Conservation (phyloP, 225 moss, liverwort and hornwort genomes). For the Physcomitrium patens region DNA sequence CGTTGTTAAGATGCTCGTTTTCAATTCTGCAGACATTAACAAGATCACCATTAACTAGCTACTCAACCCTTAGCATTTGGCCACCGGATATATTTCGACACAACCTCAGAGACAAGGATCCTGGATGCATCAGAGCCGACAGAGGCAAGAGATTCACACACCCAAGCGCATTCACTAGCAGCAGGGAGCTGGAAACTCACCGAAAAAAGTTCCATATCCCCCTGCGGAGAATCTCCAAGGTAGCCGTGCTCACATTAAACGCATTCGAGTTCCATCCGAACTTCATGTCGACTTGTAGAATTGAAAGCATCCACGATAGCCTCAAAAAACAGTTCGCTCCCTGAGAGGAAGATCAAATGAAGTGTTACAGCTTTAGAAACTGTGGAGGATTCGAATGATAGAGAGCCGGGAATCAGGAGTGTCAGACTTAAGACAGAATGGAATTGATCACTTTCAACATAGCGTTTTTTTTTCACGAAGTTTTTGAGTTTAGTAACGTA, state of each 20-base stretch:
- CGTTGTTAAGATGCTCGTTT: slow-evolving; percentile 52
- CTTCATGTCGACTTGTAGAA: slow-evolving; percentile 47
- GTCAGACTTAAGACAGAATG: too few relatives aligned
- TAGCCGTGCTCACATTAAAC: slow-evolving; percentile 48
- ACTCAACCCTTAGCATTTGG: not conserved
- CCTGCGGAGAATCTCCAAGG: slow-evolving; percentile 72
- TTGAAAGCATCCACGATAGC: slow-evolving; percentile 70
- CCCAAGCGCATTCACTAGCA: not conserved
- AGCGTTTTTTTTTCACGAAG: not conserved
- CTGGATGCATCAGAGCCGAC: too few relatives aligned
- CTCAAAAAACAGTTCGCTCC: slow-evolving; percentile 54
- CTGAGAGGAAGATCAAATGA: slow-evolving; percentile 29
- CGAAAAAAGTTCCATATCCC: slow-evolving; percentile 86
- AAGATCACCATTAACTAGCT: not conserved
- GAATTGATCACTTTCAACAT: not conserved
- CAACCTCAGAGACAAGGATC: not conserved
- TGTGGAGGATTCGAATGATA: not conserved
- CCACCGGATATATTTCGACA: not conserved
- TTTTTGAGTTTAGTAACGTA: slow-evolving; percentile 20
- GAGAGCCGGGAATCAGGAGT: not conserved
- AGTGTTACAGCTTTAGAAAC: not conserved
- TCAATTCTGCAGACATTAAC: slow-evolving; percentile 31
- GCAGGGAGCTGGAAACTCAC: slow-evolving; percentile 25
- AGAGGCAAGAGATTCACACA: too few relatives aligned
- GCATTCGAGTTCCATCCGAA: slow-evolving; percentile 50